Evolutionary conservation across 192 early-diverging fungal species (phyloP), one percentile per base, ranked within the genome.

Genomic region (Coemansia reversa): DNA sequence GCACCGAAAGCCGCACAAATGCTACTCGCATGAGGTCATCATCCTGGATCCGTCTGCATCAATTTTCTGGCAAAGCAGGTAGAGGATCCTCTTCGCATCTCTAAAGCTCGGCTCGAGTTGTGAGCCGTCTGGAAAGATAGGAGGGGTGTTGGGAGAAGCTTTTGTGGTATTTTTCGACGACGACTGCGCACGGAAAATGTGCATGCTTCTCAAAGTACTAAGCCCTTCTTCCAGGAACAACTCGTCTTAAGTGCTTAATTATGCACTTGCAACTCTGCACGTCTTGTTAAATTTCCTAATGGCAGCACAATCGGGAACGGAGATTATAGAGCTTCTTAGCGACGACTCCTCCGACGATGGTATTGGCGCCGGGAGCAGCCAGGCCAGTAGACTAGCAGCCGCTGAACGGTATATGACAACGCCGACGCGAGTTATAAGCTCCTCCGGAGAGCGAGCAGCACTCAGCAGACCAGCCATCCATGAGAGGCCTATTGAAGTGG

Each of bases 291-390:
- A 16, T 45, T 11, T 16, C 39, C 39, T 42, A 20, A 62, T 62
- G 61, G 0, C 58, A 9, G 55, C 16, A 23, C 25, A 51, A 33
- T 49, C 42, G 7, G 64, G 64, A 24, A 22, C 64, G 23, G 64
- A 66, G 16, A 33, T 66, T 4, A 66, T 66, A 50, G 64, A 66
- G 25, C 30, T 66, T 29, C 29, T 66, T 28, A 66, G 64, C 29
- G 63, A 59, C 58, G 58, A 66, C 30, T 45, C 55, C 42, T 65
- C 42, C 24, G 35, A 47, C 19, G 22, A 35, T 42, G 58, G 16
- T 22, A 45, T 18, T 28, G 29, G 18, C 27, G 29, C 16, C 29
- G 29, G n/a, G 8, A 56, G 28, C 1, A 33, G 18, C 19, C 16
- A 29, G 30, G 47, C 30, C 18, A 33, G 20, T 55, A 29, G 6